Base-by-base conservation (phyloP, 1,139 yeast species). In the Wickerhamomyces sp. region DNA sequence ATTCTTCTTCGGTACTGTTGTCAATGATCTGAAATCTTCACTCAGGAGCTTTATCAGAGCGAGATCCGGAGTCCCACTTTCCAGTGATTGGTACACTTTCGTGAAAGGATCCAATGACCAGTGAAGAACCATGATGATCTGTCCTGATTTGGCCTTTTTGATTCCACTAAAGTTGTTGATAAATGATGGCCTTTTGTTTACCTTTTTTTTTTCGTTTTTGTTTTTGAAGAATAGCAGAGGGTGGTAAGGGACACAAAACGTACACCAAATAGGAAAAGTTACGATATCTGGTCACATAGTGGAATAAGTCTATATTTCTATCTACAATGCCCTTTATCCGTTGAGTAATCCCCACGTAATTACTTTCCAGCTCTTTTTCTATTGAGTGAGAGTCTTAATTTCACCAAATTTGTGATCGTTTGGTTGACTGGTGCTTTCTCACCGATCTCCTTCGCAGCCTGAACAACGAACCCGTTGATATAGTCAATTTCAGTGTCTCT, bases 401-500 rank as follows among this genome's bases (percentile, higher is more conserved):
- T 65, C 10, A 66, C 68, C 13, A 68, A 50, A 38, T 63, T 59
- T 6, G 54, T 52, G 9, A 67, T 57, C 0, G 70, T 61, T 38
- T 54, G 55, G 52, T 66, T 67, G 27, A 60, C 60, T 23, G 54
- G 54, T 2, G 60, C 59, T 2, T 48, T 57, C 38, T 66, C 39
- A 1, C 60, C 57, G 37, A 60, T 50, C 36, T 53, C 57, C 33
- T 60, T 52, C 7, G 69, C 95, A 47, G 81, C 65, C 13, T 57
- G 61, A 7, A 73, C 76, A 14, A 90, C 71, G 58, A 78, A 82
- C 3, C 95, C 96, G 59, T 89, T 91, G 49, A 91, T 81, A 62
- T 76, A 84, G 49, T 83, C 84, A 31, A 91, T 76, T 60, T 91
- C 99, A 0, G 95, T 84, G 27, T 70, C 72, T 52, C 81, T 73